Base-by-base conservation (phyloP, 2,329 filamentous ascomycete genomes). In the Alternaria sp. region DNA sequence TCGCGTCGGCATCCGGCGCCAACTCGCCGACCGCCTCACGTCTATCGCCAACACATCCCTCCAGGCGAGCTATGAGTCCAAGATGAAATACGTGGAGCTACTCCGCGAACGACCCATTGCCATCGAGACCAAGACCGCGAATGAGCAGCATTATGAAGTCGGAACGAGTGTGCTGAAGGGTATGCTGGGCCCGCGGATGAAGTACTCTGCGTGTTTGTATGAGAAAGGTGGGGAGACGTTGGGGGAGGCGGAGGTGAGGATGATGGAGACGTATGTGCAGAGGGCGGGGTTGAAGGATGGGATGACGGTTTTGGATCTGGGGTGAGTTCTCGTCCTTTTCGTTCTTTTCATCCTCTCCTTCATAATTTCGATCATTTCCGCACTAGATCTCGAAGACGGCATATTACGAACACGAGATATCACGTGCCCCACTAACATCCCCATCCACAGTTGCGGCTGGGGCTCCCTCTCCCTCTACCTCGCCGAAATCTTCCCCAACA, bases 111-210 rank as follows among this genome's bases (percentile, higher is more conserved):
- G 85, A 36, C 89, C 89, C 11, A 91, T 92, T 66, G 90, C 90
- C n/a, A 85, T 91, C 68, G 87, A 90, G 76, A 91, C 89, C 1
- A 84, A 83, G 4, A 81, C 84, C 3, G 89, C 90, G 21, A 91
- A 92, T 75, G 81, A 86, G 70, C 90, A 92, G 82, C 90, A 92
- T 78, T 92, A 92, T 73, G 90, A 92, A 79, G 89, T 92, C 44
- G 88, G 88, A 43, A 90, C 89, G 0, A 87, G 87, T 4, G 86
- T 91, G 23, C 77, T 92, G 44, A 79, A 81, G 26, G 86, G 85
- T 26, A 88, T 85, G 76, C 80, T 92, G 12, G 90, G 90, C 0
- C 88, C 88, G 5, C 81, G 89, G 58, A 91, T 92, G 89, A 92
- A 92, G 83, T 92, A 91, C 76, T 89, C 86, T n/a, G 85, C 83